Evolutionary conservation across 1,284 basidiomycete genomes (phyloP), one percentile per base, ranked within the genome.

Genomic region (Mrakiaceae sp.): DNA sequence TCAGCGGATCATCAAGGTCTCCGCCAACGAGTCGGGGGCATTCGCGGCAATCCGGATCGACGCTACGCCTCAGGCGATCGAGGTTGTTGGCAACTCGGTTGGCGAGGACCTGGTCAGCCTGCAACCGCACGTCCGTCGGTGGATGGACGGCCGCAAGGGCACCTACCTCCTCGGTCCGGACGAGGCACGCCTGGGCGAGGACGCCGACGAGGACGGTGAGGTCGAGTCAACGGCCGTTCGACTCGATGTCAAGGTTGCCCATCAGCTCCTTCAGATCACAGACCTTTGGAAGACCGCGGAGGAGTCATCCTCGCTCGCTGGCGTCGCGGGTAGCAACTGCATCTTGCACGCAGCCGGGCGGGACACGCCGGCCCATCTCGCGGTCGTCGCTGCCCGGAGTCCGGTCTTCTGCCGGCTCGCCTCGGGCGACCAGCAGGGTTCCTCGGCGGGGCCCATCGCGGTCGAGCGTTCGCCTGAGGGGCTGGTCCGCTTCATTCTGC

Each of bases 21-120:
- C 55, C 11, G 86, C 88, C 3, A 98, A 92, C 71, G 87, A 85
- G 67, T 87, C 88, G 0, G 95, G 95, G 4, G 88, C 90, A 0
- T 94, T 91, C 74, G 92, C 86, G 2, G 94, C 90, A 0, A 78
- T 98, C 57, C 82, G 87, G 40, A 81, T 86, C 3, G 91, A 96
- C 68, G 86, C 84, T 57, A 76, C 76, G 43, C 83, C 87, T 0
- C 78, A 77, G 1, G 77, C 81, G 12, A 84, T 97, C 58, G 73
- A 74, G 0, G 71, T 88, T 8, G 74, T 76, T 0, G 88, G 89
- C 1, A 81, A 82, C 59, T 77, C 77, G 1, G 76, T 96, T 39
- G 78, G 82, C 5, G 81, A 87, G 60, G 90, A 94, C 72, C 69
- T 96, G 59, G 81, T 81, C 6, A 72, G 74, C 0, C 76, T 90